Evolutionary conservation across 2,329 filamentous ascomycete species (phyloP).

Genomic region (Fusarium redolens): DNA sequence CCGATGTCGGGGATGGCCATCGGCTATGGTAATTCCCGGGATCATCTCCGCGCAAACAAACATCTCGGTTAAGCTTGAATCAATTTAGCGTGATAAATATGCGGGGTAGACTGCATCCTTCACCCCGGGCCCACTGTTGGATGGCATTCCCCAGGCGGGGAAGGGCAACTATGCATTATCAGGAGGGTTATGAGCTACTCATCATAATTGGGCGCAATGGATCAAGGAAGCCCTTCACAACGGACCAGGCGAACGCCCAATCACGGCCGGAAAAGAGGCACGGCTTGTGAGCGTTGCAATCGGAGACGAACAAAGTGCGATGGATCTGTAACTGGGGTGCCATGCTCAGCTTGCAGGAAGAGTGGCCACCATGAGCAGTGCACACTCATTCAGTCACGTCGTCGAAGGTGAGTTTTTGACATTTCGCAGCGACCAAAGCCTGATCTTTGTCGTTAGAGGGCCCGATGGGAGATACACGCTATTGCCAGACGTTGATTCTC

Average conservation of each 20-base stretch:
- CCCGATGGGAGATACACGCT: neutral
- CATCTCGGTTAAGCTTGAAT: neutral
- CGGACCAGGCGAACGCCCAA: fast-evolving
- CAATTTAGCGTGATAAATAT: neutral
- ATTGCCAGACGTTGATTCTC: neutral
- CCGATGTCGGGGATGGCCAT: neutral
- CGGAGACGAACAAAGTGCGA: slow-evolving; percentile 8
- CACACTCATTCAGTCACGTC: neutral
- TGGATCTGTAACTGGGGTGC: neutral
- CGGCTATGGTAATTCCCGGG: neutral
- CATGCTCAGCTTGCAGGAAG: neutral
- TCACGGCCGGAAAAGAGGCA: neutral
- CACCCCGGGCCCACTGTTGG: too few species aligned
- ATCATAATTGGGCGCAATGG: neutral
- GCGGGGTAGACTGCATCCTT: slow-evolving; percentile 4
- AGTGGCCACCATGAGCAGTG: neutral
- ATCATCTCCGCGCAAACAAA: neutral
- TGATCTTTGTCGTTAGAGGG: neutral
- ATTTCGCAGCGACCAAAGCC: neutral
- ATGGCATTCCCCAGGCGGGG: neutral
- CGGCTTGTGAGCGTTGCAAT: neutral
- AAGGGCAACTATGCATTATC: neutral
- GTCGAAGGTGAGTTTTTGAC: neutral
- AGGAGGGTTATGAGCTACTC: fast-evolving
- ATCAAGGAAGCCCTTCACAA: fast-evolving